These are phyloP conservation scores for Globisporangium irregulare DNA, from an alignment of 352 stramenopile genomes.

Conservation along the genomic window DNA sequence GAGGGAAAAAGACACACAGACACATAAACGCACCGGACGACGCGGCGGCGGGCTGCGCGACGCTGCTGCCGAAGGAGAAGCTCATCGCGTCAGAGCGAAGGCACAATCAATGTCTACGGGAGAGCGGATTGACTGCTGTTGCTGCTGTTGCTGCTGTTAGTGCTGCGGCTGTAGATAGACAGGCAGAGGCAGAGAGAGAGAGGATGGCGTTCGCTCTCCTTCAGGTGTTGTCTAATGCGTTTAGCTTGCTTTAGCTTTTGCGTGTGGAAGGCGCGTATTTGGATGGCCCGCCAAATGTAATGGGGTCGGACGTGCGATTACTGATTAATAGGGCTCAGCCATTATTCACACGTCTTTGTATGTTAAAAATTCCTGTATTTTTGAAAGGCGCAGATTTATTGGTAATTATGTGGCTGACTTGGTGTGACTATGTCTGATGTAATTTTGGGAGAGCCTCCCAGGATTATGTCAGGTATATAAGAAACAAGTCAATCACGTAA, in stretches of 20 bases:
- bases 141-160: neutral
- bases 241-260: neutral
- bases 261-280: neutral
- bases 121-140: neutral
- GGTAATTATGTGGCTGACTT: no score
- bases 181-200: neutral
- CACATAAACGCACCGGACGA: constrained; percentile 4
- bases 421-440: no score
- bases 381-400: no score
- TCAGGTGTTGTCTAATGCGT: neutral
- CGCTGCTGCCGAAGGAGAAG: constrained; percentile 34
- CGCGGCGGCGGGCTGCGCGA: constrained; percentile 21
- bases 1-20: no score
- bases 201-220: neutral
- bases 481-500: no score
- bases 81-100: constrained; percentile 20
- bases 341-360: no score
- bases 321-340: no score
- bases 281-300: neutral
- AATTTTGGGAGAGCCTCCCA: no score
- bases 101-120: neutral
- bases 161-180: no score
- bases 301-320: neutral
- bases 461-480: no score
- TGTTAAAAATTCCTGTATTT: no score